Conservation (phyloP, 345 rosid species). For the Kandelia obovata region DNA sequence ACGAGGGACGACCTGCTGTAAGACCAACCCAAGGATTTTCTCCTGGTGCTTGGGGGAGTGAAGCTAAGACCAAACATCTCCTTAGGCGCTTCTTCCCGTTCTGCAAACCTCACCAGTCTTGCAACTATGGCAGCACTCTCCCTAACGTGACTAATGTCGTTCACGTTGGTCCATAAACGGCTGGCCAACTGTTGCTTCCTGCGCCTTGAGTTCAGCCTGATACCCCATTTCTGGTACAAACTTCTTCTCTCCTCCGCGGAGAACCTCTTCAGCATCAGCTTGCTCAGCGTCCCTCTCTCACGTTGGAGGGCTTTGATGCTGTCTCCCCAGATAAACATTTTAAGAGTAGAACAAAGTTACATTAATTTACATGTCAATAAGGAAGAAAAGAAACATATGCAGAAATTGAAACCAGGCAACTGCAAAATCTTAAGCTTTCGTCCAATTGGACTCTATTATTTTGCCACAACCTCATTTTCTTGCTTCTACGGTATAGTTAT, state of each 20-base stretch:
- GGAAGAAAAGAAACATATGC: not conserved
- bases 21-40: conserved; percentile 68
- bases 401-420: too few relatives aligned
- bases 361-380: not conserved
- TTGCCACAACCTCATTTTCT: too few relatives aligned
- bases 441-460: not conserved
- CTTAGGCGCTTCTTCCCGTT: conserved; percentile 73
- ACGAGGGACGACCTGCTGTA: conserved; percentile 55
- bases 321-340: conserved; percentile 17
- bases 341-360: not conserved
- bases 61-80: conserved; percentile 93
- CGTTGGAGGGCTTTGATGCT: conserved; percentile 69
- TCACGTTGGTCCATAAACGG: conserved; percentile 60
- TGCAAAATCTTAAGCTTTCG: not conserved
- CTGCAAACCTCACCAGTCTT: conserved; percentile 69
- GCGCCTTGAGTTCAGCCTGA: conserved; percentile 59
- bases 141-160: conserved; percentile 49
- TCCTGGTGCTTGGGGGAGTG: conserved; percentile 49
- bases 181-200: conserved; percentile 73
- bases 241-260: conserved; percentile 57
- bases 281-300: conserved; percentile 78
- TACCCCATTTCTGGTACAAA: conserved; percentile 78
- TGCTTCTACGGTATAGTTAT: too few relatives aligned
- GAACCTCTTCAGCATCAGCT: conserved; percentile 71
- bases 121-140: conserved; percentile 83